phyloP scores from a whole-genome alignment of 2,329 filamentous ascomycete species.

The Colletotrichum tabaci region DNA sequence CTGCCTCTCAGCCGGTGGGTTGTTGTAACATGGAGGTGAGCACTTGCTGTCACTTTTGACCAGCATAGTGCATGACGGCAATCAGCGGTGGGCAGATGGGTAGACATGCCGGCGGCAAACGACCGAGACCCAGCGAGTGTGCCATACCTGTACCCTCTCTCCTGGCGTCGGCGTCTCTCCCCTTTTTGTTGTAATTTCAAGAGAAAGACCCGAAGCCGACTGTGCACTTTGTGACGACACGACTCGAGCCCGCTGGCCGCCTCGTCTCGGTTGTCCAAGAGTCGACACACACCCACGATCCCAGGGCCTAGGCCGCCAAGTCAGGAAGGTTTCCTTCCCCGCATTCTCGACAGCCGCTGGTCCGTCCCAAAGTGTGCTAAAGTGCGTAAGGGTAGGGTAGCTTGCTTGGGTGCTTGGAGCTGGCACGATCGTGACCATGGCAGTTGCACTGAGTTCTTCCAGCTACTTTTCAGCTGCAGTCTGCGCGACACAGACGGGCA shows the following conservation, averaged over 20 bases:
- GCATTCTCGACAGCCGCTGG: conserved; percentile 20
- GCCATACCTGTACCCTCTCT: background rate
- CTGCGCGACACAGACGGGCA: conserved; percentile 9
- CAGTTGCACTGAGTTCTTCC: background rate
- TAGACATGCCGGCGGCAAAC: background rate
- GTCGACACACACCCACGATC: conserved; percentile 9
- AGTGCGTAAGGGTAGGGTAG: background rate
- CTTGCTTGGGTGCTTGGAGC: conserved; percentile 8
- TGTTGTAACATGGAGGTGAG: conserved; percentile 7
- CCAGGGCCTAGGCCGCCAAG: conserved; percentile 20
- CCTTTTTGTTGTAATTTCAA: background rate
- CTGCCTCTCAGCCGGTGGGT: background rate
- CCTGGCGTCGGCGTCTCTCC: too few species aligned
- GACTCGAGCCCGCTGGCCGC: conserved; percentile 10
- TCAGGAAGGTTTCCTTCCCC: conserved; percentile 26
- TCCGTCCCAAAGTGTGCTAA: background rate
- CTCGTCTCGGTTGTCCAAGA: background rate
- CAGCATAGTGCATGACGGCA: conserved; percentile 23
- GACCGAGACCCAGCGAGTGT: background rate
- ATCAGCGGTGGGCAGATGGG: conserved; percentile 14
- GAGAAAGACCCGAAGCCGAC: background rate
- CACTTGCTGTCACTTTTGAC: conserved; percentile 17
- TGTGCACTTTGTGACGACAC: conserved; percentile 13
- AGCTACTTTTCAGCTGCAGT: background rate
- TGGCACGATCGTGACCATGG: background rate